These are phyloP conservation scores for Microthlaspi erraticum DNA, from an alignment of 345 rosid genomes.

Conservation along the genomic window DNA sequence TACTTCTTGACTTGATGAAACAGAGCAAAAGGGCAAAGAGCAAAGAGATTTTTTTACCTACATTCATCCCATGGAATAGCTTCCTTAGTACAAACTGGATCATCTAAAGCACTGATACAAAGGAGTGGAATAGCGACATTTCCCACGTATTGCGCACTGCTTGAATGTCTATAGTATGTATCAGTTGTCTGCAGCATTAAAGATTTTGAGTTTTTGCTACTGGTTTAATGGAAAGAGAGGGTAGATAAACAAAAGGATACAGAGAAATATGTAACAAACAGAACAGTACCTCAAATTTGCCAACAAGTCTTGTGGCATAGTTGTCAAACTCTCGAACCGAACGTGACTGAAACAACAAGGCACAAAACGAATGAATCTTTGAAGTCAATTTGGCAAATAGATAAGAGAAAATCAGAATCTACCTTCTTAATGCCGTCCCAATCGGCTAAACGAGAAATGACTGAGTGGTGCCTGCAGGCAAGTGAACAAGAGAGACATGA, in stretches of 20 bases:
- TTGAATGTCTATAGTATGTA: constrained; percentile 80
- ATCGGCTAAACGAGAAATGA: constrained; percentile 78
- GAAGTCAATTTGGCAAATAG: neutral
- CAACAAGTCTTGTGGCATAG: constrained; percentile 81
- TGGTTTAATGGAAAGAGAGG: constrained; percentile 3
- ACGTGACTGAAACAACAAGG: constrained; percentile 59
- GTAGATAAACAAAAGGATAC: constrained; percentile 11
- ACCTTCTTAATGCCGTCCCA: constrained; percentile 98
- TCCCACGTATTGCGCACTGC: constrained; percentile 67
- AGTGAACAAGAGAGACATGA: neutral
- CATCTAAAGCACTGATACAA: constrained; percentile 87
- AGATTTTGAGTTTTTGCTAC: constrained; percentile 12
- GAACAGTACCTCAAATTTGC: constrained; percentile 75
- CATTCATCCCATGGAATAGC: constrained; percentile 99
- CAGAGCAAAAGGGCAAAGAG: constrained; percentile 5
- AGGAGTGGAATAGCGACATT: constrained; percentile 82
- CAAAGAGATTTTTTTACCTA: constrained; percentile 54
- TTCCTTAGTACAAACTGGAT: constrained; percentile 90
- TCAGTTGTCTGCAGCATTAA: constrained; percentile 75
- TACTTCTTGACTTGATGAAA: constrained; percentile 1
- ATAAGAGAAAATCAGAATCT: constrained; percentile 1
- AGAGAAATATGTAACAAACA: neutral
- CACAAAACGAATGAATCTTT: constrained; percentile 17
- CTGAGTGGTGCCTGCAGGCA: constrained; percentile 75
- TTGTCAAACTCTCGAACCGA: constrained; percentile 87